Percentiles rank a stretch among this genome's conserved stretches.
Conservation (phyloP, 768 basidiomycete species). For the Russula virescens region DNA sequence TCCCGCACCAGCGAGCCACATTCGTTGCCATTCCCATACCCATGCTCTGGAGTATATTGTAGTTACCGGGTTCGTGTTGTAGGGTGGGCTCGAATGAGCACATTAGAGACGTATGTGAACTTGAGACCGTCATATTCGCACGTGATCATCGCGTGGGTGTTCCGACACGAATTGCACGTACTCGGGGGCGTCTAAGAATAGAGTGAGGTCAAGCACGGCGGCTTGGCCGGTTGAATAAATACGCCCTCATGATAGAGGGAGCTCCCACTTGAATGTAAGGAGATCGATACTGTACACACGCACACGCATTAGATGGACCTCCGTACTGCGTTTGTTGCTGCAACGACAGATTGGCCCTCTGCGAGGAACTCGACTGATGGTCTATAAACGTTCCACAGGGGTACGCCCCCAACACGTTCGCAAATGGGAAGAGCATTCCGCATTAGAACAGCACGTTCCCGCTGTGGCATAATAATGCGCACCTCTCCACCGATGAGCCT, state of each 20-base stretch:
- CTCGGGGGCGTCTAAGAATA: conserved; percentile 41
- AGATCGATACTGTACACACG: conserved; percentile 43
- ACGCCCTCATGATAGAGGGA: conserved; percentile 31
- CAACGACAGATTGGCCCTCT: conserved; percentile 37
- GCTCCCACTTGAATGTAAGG: conserved; percentile 49
- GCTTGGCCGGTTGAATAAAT: conserved; percentile 41
- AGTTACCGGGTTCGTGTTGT: conserved; percentile 42
- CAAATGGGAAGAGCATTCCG: conserved; percentile 50
- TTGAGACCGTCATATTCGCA: conserved; percentile 57
- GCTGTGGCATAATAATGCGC: conserved; percentile 49
- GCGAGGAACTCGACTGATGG: conserved; percentile 50
- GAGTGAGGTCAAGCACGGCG: conserved; percentile 47
- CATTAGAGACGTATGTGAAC: conserved; percentile 28
- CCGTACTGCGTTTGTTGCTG: conserved; percentile 28
- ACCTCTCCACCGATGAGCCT: conserved; percentile 47
- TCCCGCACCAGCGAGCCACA: conserved; percentile 42
- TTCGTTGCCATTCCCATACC: conserved; percentile 30
- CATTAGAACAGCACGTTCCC: conserved; percentile 46
- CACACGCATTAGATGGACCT: conserved; percentile 28
- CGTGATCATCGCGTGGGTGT: conserved; percentile 51
- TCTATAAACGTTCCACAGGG: conserved; percentile 46
- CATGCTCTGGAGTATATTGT: conserved; percentile 21
- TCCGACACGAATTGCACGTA: conserved; percentile 49
- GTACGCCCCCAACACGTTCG: conserved; percentile 32
- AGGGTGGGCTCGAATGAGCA: conserved; percentile 45